phyloP scores from a whole-genome alignment of 1,284 basidiomycete genomes.

The Inonotus obliquus region DNA sequence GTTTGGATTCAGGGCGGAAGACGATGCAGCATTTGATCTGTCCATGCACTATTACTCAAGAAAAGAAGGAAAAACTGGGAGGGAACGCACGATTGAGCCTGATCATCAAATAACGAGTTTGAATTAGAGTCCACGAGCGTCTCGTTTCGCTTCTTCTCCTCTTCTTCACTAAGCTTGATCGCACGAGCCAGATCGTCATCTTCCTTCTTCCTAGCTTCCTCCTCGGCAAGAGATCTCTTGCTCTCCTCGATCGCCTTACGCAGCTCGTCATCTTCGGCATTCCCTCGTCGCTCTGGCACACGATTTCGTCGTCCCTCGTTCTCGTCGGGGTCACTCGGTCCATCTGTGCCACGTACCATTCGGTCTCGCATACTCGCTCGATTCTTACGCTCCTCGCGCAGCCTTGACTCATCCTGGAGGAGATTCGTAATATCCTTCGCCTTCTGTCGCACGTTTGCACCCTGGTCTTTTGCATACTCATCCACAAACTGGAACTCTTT shows the following conservation, averaged over 20 bases:
- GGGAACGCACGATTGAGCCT: slow-evolving; percentile 55
- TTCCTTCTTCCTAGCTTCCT: slow-evolving; percentile 62
- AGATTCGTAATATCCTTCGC: slow-evolving; percentile 99
- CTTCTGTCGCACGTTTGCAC: slow-evolving; percentile 97
- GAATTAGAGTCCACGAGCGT: slow-evolving; percentile 75
- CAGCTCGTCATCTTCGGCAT: slow-evolving; percentile 71
- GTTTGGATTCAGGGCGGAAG: slow-evolving; percentile 25
- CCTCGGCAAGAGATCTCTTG: slow-evolving; percentile 72
- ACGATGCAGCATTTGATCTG: slow-evolving; percentile 29
- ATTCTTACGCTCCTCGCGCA: slow-evolving; percentile 81
- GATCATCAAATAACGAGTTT: slow-evolving; percentile 81
- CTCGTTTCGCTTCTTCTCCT: slow-evolving; percentile 68
- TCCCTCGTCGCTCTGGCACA: slow-evolving; percentile 30
- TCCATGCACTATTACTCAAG: slow-evolving; percentile 4
- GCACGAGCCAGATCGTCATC: slow-evolving; percentile 81
- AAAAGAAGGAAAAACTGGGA: slow-evolving; percentile 22
- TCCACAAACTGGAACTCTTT: slow-evolving; percentile 99
- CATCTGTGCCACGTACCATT: slow-evolving; percentile 67
- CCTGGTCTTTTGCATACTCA: slow-evolving; percentile 95
- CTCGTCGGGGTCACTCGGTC: slow-evolving; percentile 49
- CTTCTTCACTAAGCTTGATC: slow-evolving; percentile 82
- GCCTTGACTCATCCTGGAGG: slow-evolving; percentile 82
- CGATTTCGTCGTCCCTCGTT: slow-evolving; percentile 40
- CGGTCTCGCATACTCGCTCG: slow-evolving; percentile 93
- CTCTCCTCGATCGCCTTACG: slow-evolving; percentile 83